phyloP scores from a whole-genome alignment of 2,329 filamentous ascomycete genomes.

The Phialophora tarda region DNA sequence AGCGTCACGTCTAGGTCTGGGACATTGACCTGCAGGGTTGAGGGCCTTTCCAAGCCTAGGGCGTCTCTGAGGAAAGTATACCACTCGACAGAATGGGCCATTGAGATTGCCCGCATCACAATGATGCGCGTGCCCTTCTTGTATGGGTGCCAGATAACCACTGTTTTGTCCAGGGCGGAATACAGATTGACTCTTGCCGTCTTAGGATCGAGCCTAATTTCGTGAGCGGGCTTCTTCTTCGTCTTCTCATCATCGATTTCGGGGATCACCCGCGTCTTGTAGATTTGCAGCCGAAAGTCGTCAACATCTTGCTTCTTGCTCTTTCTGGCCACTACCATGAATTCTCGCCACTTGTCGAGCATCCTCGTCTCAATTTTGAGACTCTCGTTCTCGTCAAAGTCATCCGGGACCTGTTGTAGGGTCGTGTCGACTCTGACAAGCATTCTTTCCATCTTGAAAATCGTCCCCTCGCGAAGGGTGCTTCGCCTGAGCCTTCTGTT shows the following conservation, averaged over 20 bases:
- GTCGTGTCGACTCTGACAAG: slow-evolving; percentile 66
- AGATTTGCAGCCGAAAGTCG: slow-evolving; percentile 64
- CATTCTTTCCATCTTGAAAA: slow-evolving; percentile 72
- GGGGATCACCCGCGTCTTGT: slow-evolving; percentile 68
- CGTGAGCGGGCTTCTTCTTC: slow-evolving; percentile 61
- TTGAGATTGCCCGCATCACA: slow-evolving; percentile 66
- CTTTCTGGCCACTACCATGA: slow-evolving; percentile 65
- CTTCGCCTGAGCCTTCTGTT: slow-evolving; percentile 45
- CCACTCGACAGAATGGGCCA: slow-evolving; percentile 69
- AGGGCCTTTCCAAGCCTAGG: slow-evolving; percentile 63
- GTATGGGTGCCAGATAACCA: slow-evolving; percentile 66
- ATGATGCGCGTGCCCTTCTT: slow-evolving; percentile 63
- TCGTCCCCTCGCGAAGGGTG: slow-evolving; percentile 61
- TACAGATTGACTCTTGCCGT: slow-evolving; percentile 66
- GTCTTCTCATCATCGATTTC: slow-evolving; percentile 60
- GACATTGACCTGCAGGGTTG: slow-evolving; percentile 64
- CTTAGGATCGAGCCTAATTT: slow-evolving; percentile 62
- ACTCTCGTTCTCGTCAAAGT: slow-evolving; percentile 69
- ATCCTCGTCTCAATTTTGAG: slow-evolving; percentile 63
- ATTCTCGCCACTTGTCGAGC: slow-evolving; percentile 70
- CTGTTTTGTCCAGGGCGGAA: slow-evolving; percentile 69
- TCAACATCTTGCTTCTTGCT: slow-evolving; percentile 58
- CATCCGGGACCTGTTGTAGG: slow-evolving; percentile 59
- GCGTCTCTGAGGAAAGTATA: slow-evolving; percentile 68
- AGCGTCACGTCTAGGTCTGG: slow-evolving; percentile 67